phyloP scores from a whole-genome alignment of 1,284 basidiomycete genomes.

The Apiotrichum sp. region DNA sequence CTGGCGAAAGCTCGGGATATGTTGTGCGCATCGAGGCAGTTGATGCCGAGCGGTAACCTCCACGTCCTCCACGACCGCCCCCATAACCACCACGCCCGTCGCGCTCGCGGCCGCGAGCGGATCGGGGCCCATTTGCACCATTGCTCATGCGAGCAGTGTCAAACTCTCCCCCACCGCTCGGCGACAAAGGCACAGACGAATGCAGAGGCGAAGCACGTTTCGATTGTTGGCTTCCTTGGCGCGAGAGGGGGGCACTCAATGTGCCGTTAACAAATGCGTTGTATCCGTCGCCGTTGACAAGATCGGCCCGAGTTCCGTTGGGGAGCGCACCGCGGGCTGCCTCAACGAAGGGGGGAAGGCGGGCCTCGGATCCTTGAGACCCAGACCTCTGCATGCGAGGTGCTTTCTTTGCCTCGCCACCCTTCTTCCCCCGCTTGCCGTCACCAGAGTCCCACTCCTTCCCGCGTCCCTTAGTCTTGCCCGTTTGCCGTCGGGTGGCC shows the following conservation, averaged over 20 bases:
- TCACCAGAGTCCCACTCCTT: conserved; percentile 15
- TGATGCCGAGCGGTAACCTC: not conserved
- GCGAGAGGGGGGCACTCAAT: conserved; percentile 22
- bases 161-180: not conserved
- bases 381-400: conserved; percentile 10
- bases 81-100: conserved; percentile 25
- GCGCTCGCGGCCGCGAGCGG: conserved; percentile 25
- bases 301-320: not conserved
- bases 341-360: conserved; percentile 13
- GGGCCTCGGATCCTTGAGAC: conserved; percentile 4
- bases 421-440: conserved; percentile 7
- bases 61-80: not conserved
- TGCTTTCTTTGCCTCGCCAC: conserved; percentile 2
- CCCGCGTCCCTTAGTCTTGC: conserved; percentile 19
- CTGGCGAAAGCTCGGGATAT: conserved; percentile 12
- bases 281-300: conserved; percentile 4
- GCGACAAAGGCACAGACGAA: conserved; percentile 8
- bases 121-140: conserved; percentile 18
- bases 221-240: conserved; percentile 23
- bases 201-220: conserved; percentile 14
- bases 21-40: conserved; percentile 14
- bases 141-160: conserved; percentile 24
- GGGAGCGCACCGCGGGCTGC: conserved; percentile 1
- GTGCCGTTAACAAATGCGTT: conserved; percentile 7
- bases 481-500: conserved; percentile 18